phyloP scores from a whole-genome alignment of 495 filamentous ascomycete genomes.

The Daldinia grandis region DNA sequence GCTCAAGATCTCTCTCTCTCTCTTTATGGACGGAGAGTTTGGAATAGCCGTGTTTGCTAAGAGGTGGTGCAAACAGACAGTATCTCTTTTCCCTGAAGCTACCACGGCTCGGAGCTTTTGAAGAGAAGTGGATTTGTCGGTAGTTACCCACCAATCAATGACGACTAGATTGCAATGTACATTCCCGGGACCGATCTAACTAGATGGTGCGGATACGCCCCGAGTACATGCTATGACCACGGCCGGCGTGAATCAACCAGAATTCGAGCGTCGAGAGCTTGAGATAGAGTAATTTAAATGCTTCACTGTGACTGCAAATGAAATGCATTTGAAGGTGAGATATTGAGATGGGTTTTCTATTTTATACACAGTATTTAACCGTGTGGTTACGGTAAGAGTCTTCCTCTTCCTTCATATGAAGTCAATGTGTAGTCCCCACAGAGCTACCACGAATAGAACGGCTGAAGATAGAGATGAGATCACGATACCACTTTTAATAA shows the following conservation, averaged over 20 bases:
- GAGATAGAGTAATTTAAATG: not conserved
- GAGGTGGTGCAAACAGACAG: not conserved
- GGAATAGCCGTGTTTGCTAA: conserved; percentile 1
- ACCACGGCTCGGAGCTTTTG: not conserved
- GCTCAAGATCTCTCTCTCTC: not conserved
- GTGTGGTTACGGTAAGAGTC: not conserved
- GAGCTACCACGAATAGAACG: not conserved
- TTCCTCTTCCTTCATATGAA: not conserved
- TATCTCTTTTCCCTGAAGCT: not conserved
- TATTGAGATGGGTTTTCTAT: not conserved
- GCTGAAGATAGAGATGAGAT: not conserved
- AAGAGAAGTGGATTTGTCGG: conserved; percentile 22
- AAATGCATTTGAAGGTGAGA: not conserved
- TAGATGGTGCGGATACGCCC: not conserved
- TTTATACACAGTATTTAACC: not conserved
- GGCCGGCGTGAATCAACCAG: not conserved
- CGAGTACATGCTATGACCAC: not conserved
- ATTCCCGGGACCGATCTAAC: not conserved
- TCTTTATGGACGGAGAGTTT: not conserved
- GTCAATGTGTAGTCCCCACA: not conserved
- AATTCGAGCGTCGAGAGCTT: not conserved
- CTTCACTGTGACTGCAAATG: not conserved
- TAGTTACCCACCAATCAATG: conserved; percentile 17
- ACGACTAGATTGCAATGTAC: not conserved
- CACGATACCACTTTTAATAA: not conserved